Evolutionary conservation across 345 rosid genomes (phyloP), one percentile per base, ranked within the genome.

Genomic region (Citropsis articulata): DNA sequence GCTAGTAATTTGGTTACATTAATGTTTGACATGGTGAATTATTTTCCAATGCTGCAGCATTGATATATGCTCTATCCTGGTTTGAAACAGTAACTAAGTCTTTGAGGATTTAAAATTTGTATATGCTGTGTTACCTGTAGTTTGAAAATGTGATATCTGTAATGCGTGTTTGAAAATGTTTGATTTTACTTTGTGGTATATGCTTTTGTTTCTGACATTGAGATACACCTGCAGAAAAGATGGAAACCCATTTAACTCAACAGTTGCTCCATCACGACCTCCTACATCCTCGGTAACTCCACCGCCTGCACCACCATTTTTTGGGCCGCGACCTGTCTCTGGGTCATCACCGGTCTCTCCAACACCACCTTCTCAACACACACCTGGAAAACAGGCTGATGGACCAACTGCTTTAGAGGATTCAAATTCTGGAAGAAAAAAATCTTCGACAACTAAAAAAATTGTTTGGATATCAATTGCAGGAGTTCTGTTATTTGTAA

Each of bases 381-480:
- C 81, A 16, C 90, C 91, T 57, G 86, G 87, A 65, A 90, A 81
- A 77, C 88, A 78, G 77, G 86, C 93, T 65, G 89, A 86, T 38
- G 94, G 91, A 66, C 92, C 95, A 22, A 71, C 98, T 84, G 75
- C 89, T 9, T 33, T 89, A 27, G 85, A 80, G 74, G 86, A 81
- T 63, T 83, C 97, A 8, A 87, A 63, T 73, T 77, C 93, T 67
- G 82, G 78, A 70, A 85, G 71, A 65, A 85, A 83, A 75, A 89
- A 81, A 60, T 83, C 75, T 79, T 84, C 82, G 2, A 77, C 89
- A 38, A 81, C 86, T 74, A 96, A 89, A 80, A 89, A 74, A 81
- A 81, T 89, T 57, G 90, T 92, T 75, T 89, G 93, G 92, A 89
- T 96, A 88, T 84, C 91, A 78, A 89, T 96, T 77, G 98, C 92